Evolutionary conservation across 441 rosid species (phyloP).

Genomic region (Aquilaria agallochum): DNA sequence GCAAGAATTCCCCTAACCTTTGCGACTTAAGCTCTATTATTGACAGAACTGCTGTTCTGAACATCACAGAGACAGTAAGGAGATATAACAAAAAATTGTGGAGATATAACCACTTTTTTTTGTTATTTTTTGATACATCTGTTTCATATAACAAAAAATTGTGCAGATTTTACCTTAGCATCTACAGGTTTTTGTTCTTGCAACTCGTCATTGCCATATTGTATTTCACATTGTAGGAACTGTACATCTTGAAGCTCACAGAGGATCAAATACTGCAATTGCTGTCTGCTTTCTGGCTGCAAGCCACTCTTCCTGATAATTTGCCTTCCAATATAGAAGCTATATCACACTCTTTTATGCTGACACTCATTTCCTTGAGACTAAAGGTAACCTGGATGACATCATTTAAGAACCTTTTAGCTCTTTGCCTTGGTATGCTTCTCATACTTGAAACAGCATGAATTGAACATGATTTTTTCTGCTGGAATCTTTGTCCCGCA

Average conservation of each 20-base stretch:
- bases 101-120: not conserved
- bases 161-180: constrained; percentile 1
- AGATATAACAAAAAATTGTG: constrained; percentile 1
- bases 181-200: constrained; percentile 1
- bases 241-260: constrained; percentile 61
- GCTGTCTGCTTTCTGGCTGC: constrained; percentile 93
- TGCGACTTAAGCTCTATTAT: constrained; percentile 70
- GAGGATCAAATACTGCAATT: constrained; percentile 92
- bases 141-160: not conserved
- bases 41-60: constrained; percentile 51
- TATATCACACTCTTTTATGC: constrained; percentile 75
- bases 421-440: no score
- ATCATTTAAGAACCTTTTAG: no score
- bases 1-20: constrained; percentile 64
- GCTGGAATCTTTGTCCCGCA: constrained; percentile 1
- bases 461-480: not conserved
- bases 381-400: constrained; percentile 47
- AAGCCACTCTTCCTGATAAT: constrained; percentile 73
- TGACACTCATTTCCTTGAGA: constrained; percentile 70
- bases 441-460: no score
- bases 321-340: constrained; percentile 88
- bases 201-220: constrained; percentile 7
- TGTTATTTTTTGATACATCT: constrained; percentile 4
- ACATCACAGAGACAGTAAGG: constrained; percentile 49
- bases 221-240: constrained; percentile 48